These are phyloP conservation scores for Chlamydomonas sp. DNA, from an alignment of 139 green algal species.

Conservation along the genomic window DNA sequence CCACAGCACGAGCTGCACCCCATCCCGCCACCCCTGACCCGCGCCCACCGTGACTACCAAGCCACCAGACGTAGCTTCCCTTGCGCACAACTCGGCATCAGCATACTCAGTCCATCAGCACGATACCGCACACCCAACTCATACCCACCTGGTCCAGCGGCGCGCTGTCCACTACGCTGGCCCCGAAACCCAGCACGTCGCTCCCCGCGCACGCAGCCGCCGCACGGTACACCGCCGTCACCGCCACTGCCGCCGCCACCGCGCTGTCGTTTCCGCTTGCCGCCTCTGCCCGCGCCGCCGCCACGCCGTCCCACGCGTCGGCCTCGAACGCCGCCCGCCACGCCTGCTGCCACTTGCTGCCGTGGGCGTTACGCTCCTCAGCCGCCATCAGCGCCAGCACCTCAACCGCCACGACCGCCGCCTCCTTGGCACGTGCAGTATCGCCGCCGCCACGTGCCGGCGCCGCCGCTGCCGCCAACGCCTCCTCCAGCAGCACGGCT, in stretches of 20 bases:
- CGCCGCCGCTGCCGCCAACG: not conserved
- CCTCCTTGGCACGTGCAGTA: constrained; percentile 54
- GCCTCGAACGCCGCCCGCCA: constrained; percentile 20
- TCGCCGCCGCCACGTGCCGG: not conserved
- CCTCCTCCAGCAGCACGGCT: constrained; percentile 17
- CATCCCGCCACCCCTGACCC: too few relatives aligned
- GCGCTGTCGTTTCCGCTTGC: not conserved
- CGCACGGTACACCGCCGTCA: constrained; percentile 25
- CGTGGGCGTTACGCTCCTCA: constrained; percentile 12
- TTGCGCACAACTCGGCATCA: too few relatives aligned
- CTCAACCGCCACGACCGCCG: constrained; percentile 62
- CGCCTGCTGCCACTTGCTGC: constrained; percentile 33
- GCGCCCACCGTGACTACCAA: too few relatives aligned
- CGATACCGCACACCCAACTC: not conserved
- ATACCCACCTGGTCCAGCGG: constrained; percentile 31
- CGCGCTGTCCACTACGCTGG: constrained; percentile 18
- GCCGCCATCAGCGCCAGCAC: constrained; percentile 29
- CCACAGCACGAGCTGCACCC: too few relatives aligned
- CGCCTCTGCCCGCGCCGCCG: not conserved
- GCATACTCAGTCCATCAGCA: too few relatives aligned
- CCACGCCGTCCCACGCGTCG: constrained; percentile 23
- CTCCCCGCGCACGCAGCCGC: constrained; percentile 19
- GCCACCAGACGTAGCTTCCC: too few relatives aligned
- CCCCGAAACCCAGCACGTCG: constrained; percentile 34
- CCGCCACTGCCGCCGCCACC: constrained; percentile 1